Evolutionary conservation across 768 basidiomycete species (phyloP).

Genomic region (Lactarius sanguifluus): DNA sequence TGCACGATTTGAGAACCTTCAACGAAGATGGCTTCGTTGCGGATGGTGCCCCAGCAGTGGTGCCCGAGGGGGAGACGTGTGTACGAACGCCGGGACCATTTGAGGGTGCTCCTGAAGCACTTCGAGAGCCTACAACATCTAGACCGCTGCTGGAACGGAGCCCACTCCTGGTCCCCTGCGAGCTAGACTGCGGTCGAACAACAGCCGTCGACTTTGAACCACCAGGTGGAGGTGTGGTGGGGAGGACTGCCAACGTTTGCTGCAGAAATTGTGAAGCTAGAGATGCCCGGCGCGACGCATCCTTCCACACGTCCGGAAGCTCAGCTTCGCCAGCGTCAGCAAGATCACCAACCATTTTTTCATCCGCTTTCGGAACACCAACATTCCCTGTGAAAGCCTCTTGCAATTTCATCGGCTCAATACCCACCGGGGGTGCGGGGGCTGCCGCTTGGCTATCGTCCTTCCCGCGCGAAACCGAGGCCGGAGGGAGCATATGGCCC

Average conservation of each 20-base stretch:
- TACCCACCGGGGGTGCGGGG: not conserved
- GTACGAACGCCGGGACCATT: conserved; percentile 31
- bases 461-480: conserved; percentile 5
- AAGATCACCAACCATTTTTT: conserved; percentile 16
- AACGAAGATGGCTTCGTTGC: conserved; percentile 34
- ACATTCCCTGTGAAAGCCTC: conserved; percentile 20
- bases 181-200: conserved; percentile 26
- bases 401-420: conserved; percentile 20
- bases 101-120: conserved; percentile 39
- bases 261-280: conserved; percentile 60
- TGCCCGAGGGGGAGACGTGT: conserved; percentile 31
- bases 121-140: conserved; percentile 31
- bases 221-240: conserved; percentile 40
- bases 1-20: conserved; percentile 67
- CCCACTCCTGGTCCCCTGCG: conserved; percentile 22
- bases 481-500: not conserved
- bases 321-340: conserved; percentile 19
- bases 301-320: conserved; percentile 34
- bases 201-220: conserved; percentile 28
- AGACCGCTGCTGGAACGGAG: conserved; percentile 22
- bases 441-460: not conserved
- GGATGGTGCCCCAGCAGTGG: conserved; percentile 36
- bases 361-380: not conserved
- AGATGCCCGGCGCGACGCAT: conserved; percentile 55
- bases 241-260: conserved; percentile 56